A percentile compares a stretch with the other conserved stretches of the same genome.
phyloP scores from a whole-genome alignment of 2,329 filamentous ascomycete species.

The Ophiosphaerella herpotricha region DNA sequence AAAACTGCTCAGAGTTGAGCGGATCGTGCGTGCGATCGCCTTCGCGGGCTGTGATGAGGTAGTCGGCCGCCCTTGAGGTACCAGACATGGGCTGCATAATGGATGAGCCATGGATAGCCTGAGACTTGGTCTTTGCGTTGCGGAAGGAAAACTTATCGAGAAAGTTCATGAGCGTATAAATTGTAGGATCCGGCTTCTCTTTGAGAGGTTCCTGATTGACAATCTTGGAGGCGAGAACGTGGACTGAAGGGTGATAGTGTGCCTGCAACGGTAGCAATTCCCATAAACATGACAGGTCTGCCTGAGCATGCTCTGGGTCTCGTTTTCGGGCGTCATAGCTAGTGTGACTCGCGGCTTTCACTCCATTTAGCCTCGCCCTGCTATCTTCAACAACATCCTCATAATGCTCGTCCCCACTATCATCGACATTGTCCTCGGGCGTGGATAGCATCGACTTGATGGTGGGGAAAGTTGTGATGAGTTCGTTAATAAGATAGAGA shows the following conservation, averaged over 20 bases:
- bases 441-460: constrained; percentile 70
- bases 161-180: constrained; percentile 92
- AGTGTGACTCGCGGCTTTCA: constrained; percentile 18
- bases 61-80: constrained; percentile 61
- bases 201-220: constrained; percentile 71
- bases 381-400: constrained; percentile 63
- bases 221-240: constrained; percentile 76
- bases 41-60: constrained; percentile 65
- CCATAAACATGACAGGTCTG: constrained; percentile 93
- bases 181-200: constrained; percentile 85
- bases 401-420: constrained; percentile 74
- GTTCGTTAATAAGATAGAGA: constrained; percentile 84
- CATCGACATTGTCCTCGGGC: constrained; percentile 77
- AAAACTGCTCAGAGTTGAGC: constrained; percentile 88
- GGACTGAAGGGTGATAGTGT: constrained; percentile 94
- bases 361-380: constrained; percentile 24
- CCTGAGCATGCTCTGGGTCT: constrained; percentile 87
- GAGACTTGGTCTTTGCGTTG: constrained; percentile 73
- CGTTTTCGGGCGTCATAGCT: constrained; percentile 87
- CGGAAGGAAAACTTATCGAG: constrained; percentile 98
- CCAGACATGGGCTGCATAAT: constrained; percentile 94
- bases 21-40: constrained; percentile 63
- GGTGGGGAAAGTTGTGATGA: constrained; percentile 78
- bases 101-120: constrained; percentile 73
- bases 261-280: constrained; percentile 78